Evolutionary conservation across 257 asterid species (phyloP).

Genomic region (Ocimum tenuiflorum): DNA sequence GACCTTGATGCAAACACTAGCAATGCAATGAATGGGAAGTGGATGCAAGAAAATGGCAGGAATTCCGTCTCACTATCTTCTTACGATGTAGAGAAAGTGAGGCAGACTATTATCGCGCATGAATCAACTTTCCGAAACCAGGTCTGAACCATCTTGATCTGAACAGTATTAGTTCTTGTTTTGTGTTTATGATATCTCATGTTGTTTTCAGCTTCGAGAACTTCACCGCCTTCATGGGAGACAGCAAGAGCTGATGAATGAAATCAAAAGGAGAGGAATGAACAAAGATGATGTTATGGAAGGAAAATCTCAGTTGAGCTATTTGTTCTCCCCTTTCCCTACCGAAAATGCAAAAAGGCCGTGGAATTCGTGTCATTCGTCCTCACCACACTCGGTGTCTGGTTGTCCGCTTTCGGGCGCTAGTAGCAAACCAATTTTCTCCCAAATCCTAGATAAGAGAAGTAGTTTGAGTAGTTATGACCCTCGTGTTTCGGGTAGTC

Average conservation of each 20-base stretch:
- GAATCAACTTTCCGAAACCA: slow-evolving; percentile 61
- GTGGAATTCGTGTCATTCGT: slow-evolving; percentile 27
- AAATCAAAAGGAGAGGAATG: slow-evolving; percentile 26
- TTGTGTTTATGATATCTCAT: background rate
- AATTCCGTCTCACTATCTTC: slow-evolving; percentile 20
- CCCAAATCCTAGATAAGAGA: too few species aligned
- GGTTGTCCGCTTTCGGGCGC: slow-evolving; percentile 11
- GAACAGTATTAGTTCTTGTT: too few species aligned
- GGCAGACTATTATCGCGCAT: slow-evolving; percentile 58
- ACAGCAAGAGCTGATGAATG: slow-evolving; percentile 63
- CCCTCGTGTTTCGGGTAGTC: too few species aligned
- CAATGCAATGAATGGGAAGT: slow-evolving; percentile 29
- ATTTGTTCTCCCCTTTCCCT: slow-evolving; percentile 19
- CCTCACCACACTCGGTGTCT: slow-evolving; percentile 17
- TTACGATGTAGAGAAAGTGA: slow-evolving; percentile 38
- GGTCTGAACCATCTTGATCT: slow-evolving; percentile 28
- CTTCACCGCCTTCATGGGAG: slow-evolving; percentile 70
- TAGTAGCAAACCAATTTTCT: too few species aligned
- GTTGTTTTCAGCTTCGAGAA: slow-evolving; percentile 53
- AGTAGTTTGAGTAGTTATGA: too few species aligned
- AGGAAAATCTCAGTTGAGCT: slow-evolving; percentile 20
- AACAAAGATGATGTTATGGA: slow-evolving; percentile 14
- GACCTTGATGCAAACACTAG: slow-evolving; percentile 34
- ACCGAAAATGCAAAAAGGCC: slow-evolving; percentile 18
- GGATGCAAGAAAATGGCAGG: slow-evolving; percentile 23